Evolutionary conservation across 1,284 basidiomycete species (phyloP).

Genomic region (Calocybe gambosa): DNA sequence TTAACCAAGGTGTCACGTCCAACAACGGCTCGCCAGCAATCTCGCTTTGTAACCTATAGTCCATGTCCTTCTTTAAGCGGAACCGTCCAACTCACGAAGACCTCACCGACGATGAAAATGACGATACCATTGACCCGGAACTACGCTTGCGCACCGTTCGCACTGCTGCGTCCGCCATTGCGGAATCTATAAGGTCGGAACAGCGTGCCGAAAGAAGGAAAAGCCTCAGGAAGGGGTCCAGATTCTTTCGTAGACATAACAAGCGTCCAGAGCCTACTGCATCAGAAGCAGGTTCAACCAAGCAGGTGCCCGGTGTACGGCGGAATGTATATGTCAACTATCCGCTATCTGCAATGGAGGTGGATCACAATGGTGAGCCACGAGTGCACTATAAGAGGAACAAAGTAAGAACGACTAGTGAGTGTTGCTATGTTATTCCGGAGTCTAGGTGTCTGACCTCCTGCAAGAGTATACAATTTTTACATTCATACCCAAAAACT

Average conservation of each 20-base stretch:
- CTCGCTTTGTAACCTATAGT: slow-evolving; percentile 7
- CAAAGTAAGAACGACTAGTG: slow-evolving; percentile 92
- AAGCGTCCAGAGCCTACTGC: slow-evolving; percentile 39
- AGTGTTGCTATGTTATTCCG: slow-evolving; percentile 28
- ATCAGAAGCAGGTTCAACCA: slow-evolving; percentile 19
- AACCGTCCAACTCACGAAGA: slow-evolving; percentile 25
- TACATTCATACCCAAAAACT: slow-evolving; percentile 92
- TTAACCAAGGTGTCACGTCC: neutral
- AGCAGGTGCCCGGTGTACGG: slow-evolving; percentile 47
- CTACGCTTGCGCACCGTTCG: slow-evolving; percentile 81
- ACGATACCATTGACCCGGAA: slow-evolving; percentile 74
- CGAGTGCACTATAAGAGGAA: slow-evolving; percentile 77
- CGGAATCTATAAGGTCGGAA: slow-evolving; percentile 79
- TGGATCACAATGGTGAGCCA: slow-evolving; percentile 74
- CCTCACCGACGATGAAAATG: slow-evolving; percentile 52
- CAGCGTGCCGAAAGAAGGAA: slow-evolving; percentile 62
- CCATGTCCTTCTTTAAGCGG: slow-evolving; percentile 24
- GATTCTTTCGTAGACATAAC: slow-evolving; percentile 50
- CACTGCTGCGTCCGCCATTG: slow-evolving; percentile 84
- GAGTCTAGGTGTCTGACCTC: slow-evolving; percentile 13
- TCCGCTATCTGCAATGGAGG: slow-evolving; percentile 57
- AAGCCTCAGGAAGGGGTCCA: slow-evolving; percentile 48
- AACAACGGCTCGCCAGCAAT: slow-evolving; percentile 10
- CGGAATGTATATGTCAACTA: slow-evolving; percentile 81
- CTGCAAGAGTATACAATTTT: slow-evolving; percentile 80